Base-by-base conservation (phyloP, 768 basidiomycete genomes). In the Termitomyces sp. region DNA sequence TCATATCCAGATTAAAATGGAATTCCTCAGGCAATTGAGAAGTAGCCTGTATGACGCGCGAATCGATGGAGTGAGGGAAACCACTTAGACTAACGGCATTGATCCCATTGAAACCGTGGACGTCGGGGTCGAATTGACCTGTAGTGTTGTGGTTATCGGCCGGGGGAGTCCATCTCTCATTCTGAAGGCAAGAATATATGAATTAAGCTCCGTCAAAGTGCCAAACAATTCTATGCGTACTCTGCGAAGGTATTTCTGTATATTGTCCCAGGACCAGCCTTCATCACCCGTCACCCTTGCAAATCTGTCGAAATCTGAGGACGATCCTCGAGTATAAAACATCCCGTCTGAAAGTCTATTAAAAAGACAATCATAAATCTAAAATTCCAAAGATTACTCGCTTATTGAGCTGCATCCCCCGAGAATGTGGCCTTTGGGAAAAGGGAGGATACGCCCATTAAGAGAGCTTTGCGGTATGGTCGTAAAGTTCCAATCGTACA, bases 1-100 rank as follows among this genome's bases (percentile, higher is more conserved):
- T 79, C 58, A 69, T 69, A 62, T 81, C 81, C 15, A 66, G 36
- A 59, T 76, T 77, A 61, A 68, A 79, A 3, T 74, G 69, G 58
- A 75, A 81, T 46, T 75, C 72, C 9, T 69, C 64, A 0, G 66
- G 58, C 7, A 78, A 65, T 51, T 79, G 68, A 18, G 67, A 36
- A 0, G 73, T 68, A 0, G 76, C 70, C 48, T 68, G 61, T 11
- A 78, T 63, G n/a, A 78, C 65, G 11, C 66, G 70, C 2, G 61
- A 58, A 57, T 77, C 74, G 18, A 72, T 69, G 6, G 70, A 44
- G 11, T 58, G 54, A 30, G 66, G 59, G 44, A 57, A 67, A 11
- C 69, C 66, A 33, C 65, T 54, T 15, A 72, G 59, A 50, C 70
- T 69, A 55, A 75, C 68, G 24, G 62, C 37, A 50, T 61, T 68